phyloP scores from a whole-genome alignment of 768 basidiomycete species.

The Lyophyllum semitale region DNA sequence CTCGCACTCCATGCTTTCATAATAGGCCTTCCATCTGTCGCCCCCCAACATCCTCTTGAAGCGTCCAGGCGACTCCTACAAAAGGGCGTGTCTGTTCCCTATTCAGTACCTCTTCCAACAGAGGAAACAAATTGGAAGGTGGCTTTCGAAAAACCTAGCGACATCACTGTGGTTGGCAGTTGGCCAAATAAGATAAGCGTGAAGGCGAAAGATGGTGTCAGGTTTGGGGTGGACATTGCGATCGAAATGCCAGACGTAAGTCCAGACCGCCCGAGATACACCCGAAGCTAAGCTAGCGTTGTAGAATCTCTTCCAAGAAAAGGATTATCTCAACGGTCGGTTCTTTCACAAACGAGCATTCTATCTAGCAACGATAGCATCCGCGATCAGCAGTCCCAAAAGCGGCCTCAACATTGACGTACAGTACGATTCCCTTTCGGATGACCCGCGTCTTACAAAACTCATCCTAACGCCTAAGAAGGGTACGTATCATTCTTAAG shows the following conservation, averaged over 20 bases:
- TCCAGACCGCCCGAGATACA: slow-evolving; percentile 10
- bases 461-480: slow-evolving; percentile 60
- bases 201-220: slow-evolving; percentile 64
- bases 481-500: slow-evolving; percentile 38
- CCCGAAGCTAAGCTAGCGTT: slow-evolving; percentile 13
- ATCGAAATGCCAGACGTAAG: slow-evolving; percentile 86
- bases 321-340: slow-evolving; percentile 87
- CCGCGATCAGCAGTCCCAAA: slow-evolving; percentile 50
- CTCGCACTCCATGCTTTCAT: slow-evolving; percentile 68
- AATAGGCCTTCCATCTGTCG: slow-evolving; percentile 53
- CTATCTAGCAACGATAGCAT: slow-evolving; percentile 81
- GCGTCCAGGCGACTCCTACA: slow-evolving; percentile 59
- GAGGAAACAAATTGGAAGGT: slow-evolving; percentile 90
- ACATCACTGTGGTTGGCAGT: slow-evolving; percentile 80
- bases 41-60: slow-evolving; percentile 64
- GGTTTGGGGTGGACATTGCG: slow-evolving; percentile 77
- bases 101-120: slow-evolving; percentile 66
- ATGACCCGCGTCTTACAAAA: slow-evolving; percentile 67
- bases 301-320: slow-evolving; percentile 88
- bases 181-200: slow-evolving; percentile 82
- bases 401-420: slow-evolving; percentile 56
- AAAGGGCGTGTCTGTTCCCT: slow-evolving; percentile 64
- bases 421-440: slow-evolving; percentile 55
- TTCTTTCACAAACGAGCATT: slow-evolving; percentile 93
- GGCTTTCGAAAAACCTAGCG: slow-evolving; percentile 73